phyloP scores from a whole-genome alignment of 1,284 basidiomycete species.

The Uromyces viciae-fabae region DNA sequence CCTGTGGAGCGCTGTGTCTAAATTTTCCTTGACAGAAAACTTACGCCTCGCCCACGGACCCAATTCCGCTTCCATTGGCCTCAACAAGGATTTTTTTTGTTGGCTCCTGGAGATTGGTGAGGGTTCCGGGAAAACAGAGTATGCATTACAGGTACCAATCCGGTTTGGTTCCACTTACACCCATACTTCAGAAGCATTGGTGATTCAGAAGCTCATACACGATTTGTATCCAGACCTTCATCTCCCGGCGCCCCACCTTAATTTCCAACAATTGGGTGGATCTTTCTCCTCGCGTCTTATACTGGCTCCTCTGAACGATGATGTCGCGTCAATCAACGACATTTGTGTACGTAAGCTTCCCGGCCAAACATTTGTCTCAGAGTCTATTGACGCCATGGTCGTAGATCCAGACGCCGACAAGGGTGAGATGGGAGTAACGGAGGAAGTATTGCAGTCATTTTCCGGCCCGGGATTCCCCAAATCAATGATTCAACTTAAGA shows the following conservation, averaged over 20 bases:
- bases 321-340: not conserved
- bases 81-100: not conserved
- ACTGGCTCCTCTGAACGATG: not conserved
- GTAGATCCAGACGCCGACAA: not conserved
- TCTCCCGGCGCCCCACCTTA: not conserved
- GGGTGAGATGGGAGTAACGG: not conserved
- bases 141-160: not conserved
- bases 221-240: not conserved
- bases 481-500: not conserved
- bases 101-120: not conserved
- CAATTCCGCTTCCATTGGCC: not conserved
- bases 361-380: not conserved
- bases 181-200: not conserved
- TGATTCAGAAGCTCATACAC: not conserved
- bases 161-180: not conserved
- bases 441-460: not conserved
- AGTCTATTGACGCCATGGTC: not conserved
- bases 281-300: not conserved
- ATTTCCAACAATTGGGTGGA: not conserved
- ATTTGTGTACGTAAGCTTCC: not conserved
- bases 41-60: not conserved
- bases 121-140: not conserved
- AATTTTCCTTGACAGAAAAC: not conserved
- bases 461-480: not conserved
- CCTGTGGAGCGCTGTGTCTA: not conserved